phyloP scores from a whole-genome alignment of 257 asterid species.

The Fraxinus pennsylvanica region DNA sequence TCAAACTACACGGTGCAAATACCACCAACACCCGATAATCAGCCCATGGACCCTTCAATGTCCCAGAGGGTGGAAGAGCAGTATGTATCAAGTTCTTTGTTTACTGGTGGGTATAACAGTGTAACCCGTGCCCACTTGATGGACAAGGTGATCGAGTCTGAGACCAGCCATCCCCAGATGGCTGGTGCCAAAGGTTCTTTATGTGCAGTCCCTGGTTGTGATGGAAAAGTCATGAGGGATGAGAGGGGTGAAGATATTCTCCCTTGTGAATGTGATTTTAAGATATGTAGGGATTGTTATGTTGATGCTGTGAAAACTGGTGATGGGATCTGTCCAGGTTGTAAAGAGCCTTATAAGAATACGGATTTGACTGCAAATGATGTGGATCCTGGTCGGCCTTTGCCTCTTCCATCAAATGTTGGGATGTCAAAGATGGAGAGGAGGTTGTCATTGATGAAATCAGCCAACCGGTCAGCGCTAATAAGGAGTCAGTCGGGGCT shows the following conservation, averaged over 20 bases:
- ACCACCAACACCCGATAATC: conserved; percentile 40
- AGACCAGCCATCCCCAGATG: conserved; percentile 37
- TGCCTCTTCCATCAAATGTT: conserved; percentile 15
- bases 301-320: conserved; percentile 33
- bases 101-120: conserved; percentile 36
- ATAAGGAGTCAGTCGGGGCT: conserved; percentile 21
- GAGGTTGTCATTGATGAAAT: conserved; percentile 25
- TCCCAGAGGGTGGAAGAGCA: conserved; percentile 36
- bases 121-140: conserved; percentile 38
- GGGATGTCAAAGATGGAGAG: conserved; percentile 24
- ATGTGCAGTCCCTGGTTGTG: conserved; percentile 32
- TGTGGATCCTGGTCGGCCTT: conserved; percentile 11
- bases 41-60: conserved; percentile 34
- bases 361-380: conserved; percentile 26
- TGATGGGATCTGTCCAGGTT: conserved; percentile 36
- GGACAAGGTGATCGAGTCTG: conserved; percentile 39
- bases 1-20: conserved; percentile 35
- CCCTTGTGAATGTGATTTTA: conserved; percentile 39
- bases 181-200: conserved; percentile 39
- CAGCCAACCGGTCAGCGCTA: conserved; percentile 9
- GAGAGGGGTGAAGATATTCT: conserved; percentile 35
- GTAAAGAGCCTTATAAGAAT: conserved; percentile 34
- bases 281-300: conserved; percentile 37
- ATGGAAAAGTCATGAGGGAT: conserved; percentile 36
- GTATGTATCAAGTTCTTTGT: conserved; percentile 36